phyloP scores from a whole-genome alignment of 768 basidiomycete genomes.

The Mycena haematopus region DNA sequence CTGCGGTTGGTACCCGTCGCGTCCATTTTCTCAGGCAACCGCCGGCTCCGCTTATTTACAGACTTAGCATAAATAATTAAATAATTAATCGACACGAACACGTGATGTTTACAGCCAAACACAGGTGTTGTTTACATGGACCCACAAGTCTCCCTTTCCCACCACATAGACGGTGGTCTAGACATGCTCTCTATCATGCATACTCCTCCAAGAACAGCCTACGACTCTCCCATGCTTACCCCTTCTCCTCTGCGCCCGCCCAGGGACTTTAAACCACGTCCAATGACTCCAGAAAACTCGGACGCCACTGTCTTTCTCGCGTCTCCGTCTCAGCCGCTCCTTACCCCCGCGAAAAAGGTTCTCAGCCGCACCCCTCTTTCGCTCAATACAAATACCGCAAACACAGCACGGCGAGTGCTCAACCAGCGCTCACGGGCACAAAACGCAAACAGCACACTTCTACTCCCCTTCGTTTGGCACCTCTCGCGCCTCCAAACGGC shows the following conservation, averaged over 20 bases:
- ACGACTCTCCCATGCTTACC: conserved; percentile 66
- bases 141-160: conserved; percentile 6
- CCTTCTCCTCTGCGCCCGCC: conserved; percentile 62
- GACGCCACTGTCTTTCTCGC: conserved; percentile 65
- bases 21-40: too few relatives aligned
- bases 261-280: conserved; percentile 44
- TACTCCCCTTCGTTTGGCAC: conserved; percentile 63
- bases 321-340: conserved; percentile 57
- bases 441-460: conserved; percentile 65
- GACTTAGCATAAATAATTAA: too few relatives aligned
- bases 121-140: conserved; percentile 11
- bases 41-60: too few relatives aligned
- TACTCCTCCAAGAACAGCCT: conserved; percentile 37
- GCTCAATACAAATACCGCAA: conserved; percentile 35
- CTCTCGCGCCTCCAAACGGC: conserved; percentile 55
- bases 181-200: conserved; percentile 40
- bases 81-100: neutral
- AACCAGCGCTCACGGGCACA: conserved; percentile 50
- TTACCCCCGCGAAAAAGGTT: conserved; percentile 64
- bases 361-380: conserved; percentile 51
- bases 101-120: neutral
- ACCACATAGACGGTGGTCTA: neutral
- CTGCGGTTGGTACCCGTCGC: neutral
- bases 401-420: conserved; percentile 5
- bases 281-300: conserved; percentile 57